Conservation (phyloP, 208 protist genomes). For the Herpetomonas samuelpessoai region DNA sequence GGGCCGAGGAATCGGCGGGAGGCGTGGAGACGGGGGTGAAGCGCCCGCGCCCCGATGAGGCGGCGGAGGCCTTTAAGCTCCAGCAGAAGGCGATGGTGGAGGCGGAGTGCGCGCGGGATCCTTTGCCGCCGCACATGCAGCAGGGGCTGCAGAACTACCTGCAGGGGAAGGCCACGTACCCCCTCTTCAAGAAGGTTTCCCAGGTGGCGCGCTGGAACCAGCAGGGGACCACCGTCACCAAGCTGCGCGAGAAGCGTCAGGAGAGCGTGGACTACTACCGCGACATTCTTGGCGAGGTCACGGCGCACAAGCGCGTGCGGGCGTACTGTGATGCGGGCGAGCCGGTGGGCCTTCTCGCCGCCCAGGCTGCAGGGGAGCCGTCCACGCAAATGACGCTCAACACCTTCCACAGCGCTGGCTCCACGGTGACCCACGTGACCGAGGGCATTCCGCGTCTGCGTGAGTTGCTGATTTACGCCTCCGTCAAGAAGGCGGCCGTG, state of each 20-base stretch:
- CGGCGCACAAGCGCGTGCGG: conserved; percentile 42
- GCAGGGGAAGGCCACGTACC: conserved; percentile 50
- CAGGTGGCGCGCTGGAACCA: conserved; percentile 71
- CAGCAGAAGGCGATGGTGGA: conserved; percentile 23
- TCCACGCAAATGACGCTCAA: conserved; percentile 99
- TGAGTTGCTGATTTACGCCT: conserved; percentile 98
- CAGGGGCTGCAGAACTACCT: conserved; percentile 50
- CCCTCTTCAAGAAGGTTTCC: conserved; percentile 72
- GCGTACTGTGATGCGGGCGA: conserved; percentile 93
- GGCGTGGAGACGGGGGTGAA: conserved; percentile 19
- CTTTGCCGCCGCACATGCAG: conserved; percentile 49
- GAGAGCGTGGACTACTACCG: conserved; percentile 60
- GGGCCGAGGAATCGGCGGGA: conserved; percentile 14
- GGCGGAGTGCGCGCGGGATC: conserved; percentile 37
- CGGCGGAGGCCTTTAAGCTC: conserved; percentile 28
- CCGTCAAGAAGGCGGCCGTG: conserved; percentile 81
- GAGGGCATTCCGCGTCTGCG: conserved; percentile 99
- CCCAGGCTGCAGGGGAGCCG: conserved; percentile 98
- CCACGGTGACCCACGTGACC: conserved; percentile 99
- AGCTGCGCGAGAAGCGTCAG: conserved; percentile 56
- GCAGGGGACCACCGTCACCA: conserved; percentile 39
- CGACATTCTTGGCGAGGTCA: conserved; percentile 59
- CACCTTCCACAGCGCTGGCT: conserved; percentile 99
- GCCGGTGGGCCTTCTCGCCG: conserved; percentile 96
- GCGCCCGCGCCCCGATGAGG: conserved; percentile 21